Evolutionary conservation across 2,329 filamentous ascomycete genomes (phyloP).

Genomic region (Penicillium sp.): DNA sequence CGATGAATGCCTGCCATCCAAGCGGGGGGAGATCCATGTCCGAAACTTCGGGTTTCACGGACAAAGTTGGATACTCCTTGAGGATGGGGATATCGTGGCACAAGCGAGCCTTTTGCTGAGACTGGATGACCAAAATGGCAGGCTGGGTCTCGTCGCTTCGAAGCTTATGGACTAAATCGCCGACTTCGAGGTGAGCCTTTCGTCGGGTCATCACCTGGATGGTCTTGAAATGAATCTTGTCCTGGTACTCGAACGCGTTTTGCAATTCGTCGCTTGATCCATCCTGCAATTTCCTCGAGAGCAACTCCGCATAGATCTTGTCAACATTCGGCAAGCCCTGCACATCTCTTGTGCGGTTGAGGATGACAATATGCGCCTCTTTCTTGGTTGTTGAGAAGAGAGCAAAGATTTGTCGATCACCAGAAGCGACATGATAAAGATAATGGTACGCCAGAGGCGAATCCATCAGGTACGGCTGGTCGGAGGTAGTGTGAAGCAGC

Average conservation of each 20-base stretch:
- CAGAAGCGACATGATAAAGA: conserved; percentile 86
- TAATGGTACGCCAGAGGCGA: conserved; percentile 81
- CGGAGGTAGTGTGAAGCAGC: conserved; percentile 67
- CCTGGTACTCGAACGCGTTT: conserved; percentile 82
- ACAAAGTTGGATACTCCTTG: conserved; percentile 79
- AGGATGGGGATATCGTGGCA: conserved; percentile 83
- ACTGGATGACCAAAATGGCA: conserved; percentile 85
- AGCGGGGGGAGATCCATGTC: conserved; percentile 89
- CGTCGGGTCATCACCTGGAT: conserved; percentile 85
- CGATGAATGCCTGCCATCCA: conserved; percentile 89
- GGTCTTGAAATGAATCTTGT: conserved; percentile 80
- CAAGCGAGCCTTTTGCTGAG: conserved; percentile 77
- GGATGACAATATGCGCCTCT: conserved; percentile 83
- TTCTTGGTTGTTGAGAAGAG: conserved; percentile 81
- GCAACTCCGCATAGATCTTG: conserved; percentile 80
- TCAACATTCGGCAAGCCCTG: conserved; percentile 88
- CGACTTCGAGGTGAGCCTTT: conserved; percentile 84
- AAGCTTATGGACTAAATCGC: conserved; percentile 87
- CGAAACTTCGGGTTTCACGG: conserved; percentile 76
- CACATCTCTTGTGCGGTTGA: conserved; percentile 77
- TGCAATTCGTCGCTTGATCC: conserved; percentile 72
- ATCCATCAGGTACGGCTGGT: conserved; percentile 74
- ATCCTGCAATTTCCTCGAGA: conserved; percentile 65
- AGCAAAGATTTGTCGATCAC: conserved; percentile 90
- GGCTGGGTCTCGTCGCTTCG: conserved; percentile 80